Evolutionary conservation across 1,284 basidiomycete genomes (phyloP), one percentile per base, ranked within the genome.

Genomic region (Trametes pubescens): DNA sequence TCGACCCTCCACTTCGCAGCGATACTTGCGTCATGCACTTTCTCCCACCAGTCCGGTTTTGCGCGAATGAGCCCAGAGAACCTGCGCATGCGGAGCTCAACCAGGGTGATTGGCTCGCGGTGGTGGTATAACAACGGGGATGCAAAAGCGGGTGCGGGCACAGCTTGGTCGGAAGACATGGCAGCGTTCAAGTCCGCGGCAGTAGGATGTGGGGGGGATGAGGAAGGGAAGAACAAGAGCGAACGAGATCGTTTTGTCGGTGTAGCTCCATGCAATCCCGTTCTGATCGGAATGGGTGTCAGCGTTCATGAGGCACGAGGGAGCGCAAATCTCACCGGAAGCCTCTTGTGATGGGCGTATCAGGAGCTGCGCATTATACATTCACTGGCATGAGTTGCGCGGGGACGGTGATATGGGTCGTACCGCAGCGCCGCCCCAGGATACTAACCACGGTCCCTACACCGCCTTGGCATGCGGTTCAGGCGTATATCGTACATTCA

Each of bases 31-130:
- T 64, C 52, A n/a, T 55, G 9, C 4, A 64, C 57, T 37, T 64
- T 64, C 24, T 37, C 43, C 62, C 62, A 64, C 62, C 62, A 64
- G 24, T 57, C 26, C 5, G 53, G 57, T 53, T 64, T 64, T 8
- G 21, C 14, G 24, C 62, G 58, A 11, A 64, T 53, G 24, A 37
- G 16, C n/a, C 57, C 57, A 0, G 62, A 64, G 34, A 64, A 57
- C 13, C 2, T 11, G 32, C 53, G 52, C 62, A 64, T 64, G 18
- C 62, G 62, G 16, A 59, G 62, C 35, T 64, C 62, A 16, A 60
- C 58, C 22, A 64, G 58, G 7, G 62, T 64, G n/a, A 52, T 52
- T 7, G 62, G 58, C 8, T 44, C 38, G 24, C 58, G 57, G 7
- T 24, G 18, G 14, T 38, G 9, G 58, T 59, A 64, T 4, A 43